Percentiles rank a stretch among this genome's conserved stretches.
Evolutionary conservation across 331 rosid genomes (phyloP).

Genomic region (Malus hybrid): DNA sequence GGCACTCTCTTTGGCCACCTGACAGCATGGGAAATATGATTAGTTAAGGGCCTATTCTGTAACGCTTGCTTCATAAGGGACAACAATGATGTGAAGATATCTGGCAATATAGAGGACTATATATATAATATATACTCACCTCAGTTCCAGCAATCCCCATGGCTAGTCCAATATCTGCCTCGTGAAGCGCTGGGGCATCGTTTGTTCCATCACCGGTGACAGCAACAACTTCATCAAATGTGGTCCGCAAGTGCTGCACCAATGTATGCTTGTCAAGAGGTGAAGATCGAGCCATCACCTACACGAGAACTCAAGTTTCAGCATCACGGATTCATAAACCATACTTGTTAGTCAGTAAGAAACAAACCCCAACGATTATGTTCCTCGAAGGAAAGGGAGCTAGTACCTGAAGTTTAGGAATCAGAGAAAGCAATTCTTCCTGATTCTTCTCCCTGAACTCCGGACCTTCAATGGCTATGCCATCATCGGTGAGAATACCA

Average conservation of each 20-base stretch:
- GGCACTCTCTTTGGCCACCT: slow-evolving; percentile 99
- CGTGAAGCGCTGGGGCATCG: slow-evolving; percentile 98
- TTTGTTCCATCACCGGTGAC: slow-evolving; percentile 99
- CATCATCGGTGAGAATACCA: slow-evolving; percentile 94
- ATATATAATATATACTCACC: slow-evolving; percentile 32
- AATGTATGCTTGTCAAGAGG: slow-evolving; percentile 91
- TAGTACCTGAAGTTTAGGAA: slow-evolving; percentile 91
- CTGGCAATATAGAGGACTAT: too few relatives aligned
- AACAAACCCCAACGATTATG: background rate
- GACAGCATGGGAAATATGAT: slow-evolving; percentile 14
- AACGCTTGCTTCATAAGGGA: background rate
- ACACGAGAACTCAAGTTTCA: slow-evolving; percentile 7
- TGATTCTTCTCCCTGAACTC: slow-evolving; percentile 74
- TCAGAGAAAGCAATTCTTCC: slow-evolving; percentile 60
- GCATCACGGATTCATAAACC: slow-evolving; percentile 12
- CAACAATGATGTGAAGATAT: too few relatives aligned
- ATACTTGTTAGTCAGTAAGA: background rate
- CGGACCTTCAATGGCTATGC: slow-evolving; percentile 97
- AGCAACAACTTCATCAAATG: slow-evolving; percentile 92
- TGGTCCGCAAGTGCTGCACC: slow-evolving; percentile 84
- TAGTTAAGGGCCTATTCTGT: background rate
- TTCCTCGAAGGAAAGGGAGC: slow-evolving; percentile 1
- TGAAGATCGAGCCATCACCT: slow-evolving; percentile 99
- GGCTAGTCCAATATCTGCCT: slow-evolving; percentile 98
- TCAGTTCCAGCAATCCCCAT: slow-evolving; percentile 99